Evolutionary conservation across 192 early-diverging fungal species (phyloP), one percentile per base, ranked within the genome.

Genomic region (Dispira parvispora): DNA sequence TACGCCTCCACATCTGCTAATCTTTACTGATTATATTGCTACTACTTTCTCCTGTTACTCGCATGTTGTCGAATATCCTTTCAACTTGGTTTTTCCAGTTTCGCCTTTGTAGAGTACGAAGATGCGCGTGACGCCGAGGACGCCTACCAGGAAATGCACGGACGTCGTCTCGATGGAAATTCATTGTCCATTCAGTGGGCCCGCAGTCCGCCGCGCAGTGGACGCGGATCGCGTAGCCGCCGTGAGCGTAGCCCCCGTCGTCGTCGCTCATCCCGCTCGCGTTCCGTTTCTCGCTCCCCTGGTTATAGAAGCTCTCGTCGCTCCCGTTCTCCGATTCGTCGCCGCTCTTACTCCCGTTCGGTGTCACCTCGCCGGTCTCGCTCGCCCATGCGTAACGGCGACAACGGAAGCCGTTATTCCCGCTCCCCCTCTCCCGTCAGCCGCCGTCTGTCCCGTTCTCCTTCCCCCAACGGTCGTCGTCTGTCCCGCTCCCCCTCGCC

Each of bases 21-120:
- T 6, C 32, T 38, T 38, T 1, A 38, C 32, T 38, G 32, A 38
- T 38, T 38, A 38, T 6, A 38, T 6, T 38, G 32, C 32, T 38
- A 4, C 32, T 38, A 6, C 6, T 38, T 38, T 38, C 1, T 38
- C 32, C 6, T 38, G 6, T 38, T 38, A 4, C 6, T 38, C 6
- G 32, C 6, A 38, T 38, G 32, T 38, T 6, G 3, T 38, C 6
- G 32, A 38, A 38, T 38, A 38, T 6, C 32, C 1, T 6, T 38
- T 6, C 32, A 38, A 38, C 32, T 6, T 6, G 32, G 32, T 38
- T 55, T 63, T 61, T 49, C 44, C 68, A 92, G 88, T 49, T 95
- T 88, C 78, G 92, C 94, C 14, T 97, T 95, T 82, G 85, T 95
- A 47, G 94, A 97, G 78, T 95, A 86, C 72, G 90, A 93, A 66